Conservation (phyloP, 768 basidiomycete genomes). For the Mycena latifolia region DNA sequence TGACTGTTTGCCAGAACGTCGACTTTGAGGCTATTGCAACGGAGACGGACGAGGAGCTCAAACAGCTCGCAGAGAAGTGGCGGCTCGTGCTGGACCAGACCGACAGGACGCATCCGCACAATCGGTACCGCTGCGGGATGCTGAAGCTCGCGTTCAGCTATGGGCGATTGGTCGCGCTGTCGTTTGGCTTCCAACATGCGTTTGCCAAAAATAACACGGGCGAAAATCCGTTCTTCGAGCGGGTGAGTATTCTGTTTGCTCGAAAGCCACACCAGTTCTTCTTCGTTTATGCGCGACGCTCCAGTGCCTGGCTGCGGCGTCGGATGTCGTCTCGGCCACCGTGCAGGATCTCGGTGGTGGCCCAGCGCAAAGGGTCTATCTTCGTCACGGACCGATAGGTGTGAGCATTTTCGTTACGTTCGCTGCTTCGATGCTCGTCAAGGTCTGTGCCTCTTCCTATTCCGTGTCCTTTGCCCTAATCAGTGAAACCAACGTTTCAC, state of each 20-base stretch:
- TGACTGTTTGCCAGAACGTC: slow-evolving; percentile 56
- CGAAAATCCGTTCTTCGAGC: slow-evolving; percentile 74
- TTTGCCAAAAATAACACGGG: slow-evolving; percentile 71
- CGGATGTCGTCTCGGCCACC: slow-evolving; percentile 74
- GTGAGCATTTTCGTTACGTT: slow-evolving; percentile 86
- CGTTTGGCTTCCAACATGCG: slow-evolving; percentile 83
- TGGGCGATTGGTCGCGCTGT: slow-evolving; percentile 74
- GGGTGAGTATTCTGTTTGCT: slow-evolving; percentile 61
- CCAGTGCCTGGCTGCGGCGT: slow-evolving; percentile 77
- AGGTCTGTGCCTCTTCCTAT: slow-evolving; percentile 57
- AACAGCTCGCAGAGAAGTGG: slow-evolving; percentile 68
- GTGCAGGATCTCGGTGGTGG: slow-evolving; percentile 68
- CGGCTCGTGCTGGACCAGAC: slow-evolving; percentile 62
- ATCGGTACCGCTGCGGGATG: slow-evolving; percentile 71
- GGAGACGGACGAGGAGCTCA: slow-evolving; percentile 78
- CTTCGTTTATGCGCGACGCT: not conserved
- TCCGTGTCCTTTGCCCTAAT: slow-evolving; percentile 9
- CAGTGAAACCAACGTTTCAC: too few species aligned
- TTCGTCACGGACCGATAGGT: slow-evolving; percentile 83
- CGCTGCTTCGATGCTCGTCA: slow-evolving; percentile 86
- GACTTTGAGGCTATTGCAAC: slow-evolving; percentile 75
- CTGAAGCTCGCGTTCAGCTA: slow-evolving; percentile 76
- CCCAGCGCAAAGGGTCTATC: slow-evolving; percentile 65
- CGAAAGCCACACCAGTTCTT: slow-evolving; percentile 4
- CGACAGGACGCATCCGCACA: slow-evolving; percentile 66